These are phyloP conservation scores for Colletotrichum tofieldiae DNA, from an alignment of 2,329 filamentous ascomycete species.

Conservation along the genomic window DNA sequence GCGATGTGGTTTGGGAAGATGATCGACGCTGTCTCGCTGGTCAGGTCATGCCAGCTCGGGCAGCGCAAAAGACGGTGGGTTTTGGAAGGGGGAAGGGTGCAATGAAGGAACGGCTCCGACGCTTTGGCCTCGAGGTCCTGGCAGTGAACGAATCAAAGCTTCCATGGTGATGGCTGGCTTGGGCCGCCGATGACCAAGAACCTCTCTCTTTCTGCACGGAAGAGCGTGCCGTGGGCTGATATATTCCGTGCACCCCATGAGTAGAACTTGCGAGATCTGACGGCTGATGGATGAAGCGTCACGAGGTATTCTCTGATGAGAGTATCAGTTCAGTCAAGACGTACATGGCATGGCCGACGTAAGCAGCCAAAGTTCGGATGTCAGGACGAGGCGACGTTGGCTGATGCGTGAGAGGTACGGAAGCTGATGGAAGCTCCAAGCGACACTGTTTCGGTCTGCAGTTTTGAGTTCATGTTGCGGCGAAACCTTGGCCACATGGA, in stretches of 20 bases:
- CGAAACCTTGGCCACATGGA: slow-evolving; percentile 23
- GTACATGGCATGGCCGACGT: slow-evolving; percentile 11
- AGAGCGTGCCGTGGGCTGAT: neutral
- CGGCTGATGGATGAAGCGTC: slow-evolving; percentile 27
- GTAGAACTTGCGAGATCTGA: slow-evolving; percentile 23
- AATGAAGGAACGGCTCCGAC: slow-evolving; percentile 5
- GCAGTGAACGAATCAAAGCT: slow-evolving; percentile 21
- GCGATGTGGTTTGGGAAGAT: slow-evolving; percentile 4
- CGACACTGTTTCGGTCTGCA: slow-evolving; percentile 29
- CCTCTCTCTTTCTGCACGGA: neutral
- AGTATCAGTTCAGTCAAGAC: slow-evolving; percentile 23
- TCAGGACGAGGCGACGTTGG: slow-evolving; percentile 20
- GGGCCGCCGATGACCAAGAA: neutral
- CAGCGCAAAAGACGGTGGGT: slow-evolving; percentile 20
- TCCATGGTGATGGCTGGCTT: neutral
- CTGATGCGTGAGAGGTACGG: slow-evolving; percentile 15
- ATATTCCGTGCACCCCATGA: slow-evolving; percentile 3
- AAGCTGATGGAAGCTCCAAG: slow-evolving; percentile 2
- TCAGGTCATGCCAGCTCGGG: slow-evolving; percentile 29
- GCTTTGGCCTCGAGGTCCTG: slow-evolving; percentile 14
- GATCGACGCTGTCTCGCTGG: slow-evolving; percentile 21
- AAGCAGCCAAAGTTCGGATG: slow-evolving; percentile 21
- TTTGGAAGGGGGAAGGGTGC: neutral
- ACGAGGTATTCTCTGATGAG: slow-evolving; percentile 14
- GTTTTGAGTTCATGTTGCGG: slow-evolving; percentile 30